These are phyloP conservation scores for Corchorus olitorius DNA, from an alignment of 345 rosid genomes.

Conservation along the genomic window DNA sequence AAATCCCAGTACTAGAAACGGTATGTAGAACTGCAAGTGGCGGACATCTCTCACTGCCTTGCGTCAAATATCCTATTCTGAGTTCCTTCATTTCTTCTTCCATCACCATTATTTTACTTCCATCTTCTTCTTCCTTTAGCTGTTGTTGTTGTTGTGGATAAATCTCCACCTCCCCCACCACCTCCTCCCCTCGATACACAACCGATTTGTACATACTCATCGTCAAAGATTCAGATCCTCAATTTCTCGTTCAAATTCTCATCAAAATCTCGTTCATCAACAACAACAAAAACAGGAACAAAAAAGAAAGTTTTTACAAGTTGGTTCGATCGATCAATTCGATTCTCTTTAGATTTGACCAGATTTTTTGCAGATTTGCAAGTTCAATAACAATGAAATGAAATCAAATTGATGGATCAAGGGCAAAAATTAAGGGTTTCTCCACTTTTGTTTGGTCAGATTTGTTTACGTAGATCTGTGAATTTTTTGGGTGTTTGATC, in stretches of 20 bases:
- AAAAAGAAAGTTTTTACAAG: not conserved
- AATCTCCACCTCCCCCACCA: constrained; percentile 82
- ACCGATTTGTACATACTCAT: constrained; percentile 66
- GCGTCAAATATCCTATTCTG: constrained; percentile 67
- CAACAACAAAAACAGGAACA: not conserved
- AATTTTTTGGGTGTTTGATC: not conserved
- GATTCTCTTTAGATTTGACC: constrained; percentile 39
- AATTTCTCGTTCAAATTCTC: constrained; percentile 28
- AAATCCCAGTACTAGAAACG: constrained; percentile 63
- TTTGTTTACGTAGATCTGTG: constrained; percentile 25
- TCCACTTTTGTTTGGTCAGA: constrained; percentile 4
- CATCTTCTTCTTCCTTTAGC: constrained; percentile 38
- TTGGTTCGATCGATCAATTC: constrained; percentile 18
- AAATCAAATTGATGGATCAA: not conserved
- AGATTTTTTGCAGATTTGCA: constrained; percentile 28
- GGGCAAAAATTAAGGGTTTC: constrained; percentile 15
- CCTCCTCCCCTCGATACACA: constrained; percentile 64
- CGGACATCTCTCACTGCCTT: constrained; percentile 89
- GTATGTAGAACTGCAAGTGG: constrained; percentile 94
- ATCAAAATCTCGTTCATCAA: not conserved
- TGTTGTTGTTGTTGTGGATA: constrained; percentile 44
- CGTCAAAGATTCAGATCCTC: constrained; percentile 20
- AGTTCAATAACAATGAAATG: constrained; percentile 19
- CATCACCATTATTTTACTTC: constrained; percentile 37
- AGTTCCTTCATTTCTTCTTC: constrained; percentile 68